These are phyloP conservation scores for Tuber indicum DNA, from an alignment of 495 filamentous ascomycete genomes.

Conservation along the genomic window DNA sequence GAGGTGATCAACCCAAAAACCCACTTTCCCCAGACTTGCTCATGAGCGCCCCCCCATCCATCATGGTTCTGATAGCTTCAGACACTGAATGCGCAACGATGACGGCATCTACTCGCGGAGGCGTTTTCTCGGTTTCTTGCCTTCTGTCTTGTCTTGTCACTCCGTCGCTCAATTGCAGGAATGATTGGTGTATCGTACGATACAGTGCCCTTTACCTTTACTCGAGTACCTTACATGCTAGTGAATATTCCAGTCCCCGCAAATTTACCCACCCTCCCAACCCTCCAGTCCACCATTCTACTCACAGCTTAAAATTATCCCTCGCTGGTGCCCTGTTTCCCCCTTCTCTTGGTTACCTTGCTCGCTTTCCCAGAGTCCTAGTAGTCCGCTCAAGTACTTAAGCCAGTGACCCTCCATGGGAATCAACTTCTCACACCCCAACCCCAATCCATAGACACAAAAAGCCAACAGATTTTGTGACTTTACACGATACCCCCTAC, in stretches of 20 bases:
- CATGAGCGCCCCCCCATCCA: neutral
- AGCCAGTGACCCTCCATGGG: neutral
- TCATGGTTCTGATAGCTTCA: neutral
- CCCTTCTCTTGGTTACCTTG: neutral
- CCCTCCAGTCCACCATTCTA: slow-evolving; percentile 6
- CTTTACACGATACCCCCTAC: slow-evolving; percentile 1
- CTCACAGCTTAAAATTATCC: neutral
- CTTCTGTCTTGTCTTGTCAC: neutral
- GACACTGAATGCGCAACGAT: neutral
- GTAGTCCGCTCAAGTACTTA: neutral
- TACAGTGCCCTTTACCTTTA: no score
- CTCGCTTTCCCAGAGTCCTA: neutral
- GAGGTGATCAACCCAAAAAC: neutral
- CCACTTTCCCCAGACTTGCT: neutral
- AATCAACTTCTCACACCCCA: neutral
- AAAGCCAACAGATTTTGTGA: neutral
- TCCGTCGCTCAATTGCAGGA: neutral
- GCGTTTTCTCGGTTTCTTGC: neutral
- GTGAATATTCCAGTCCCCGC: neutral
- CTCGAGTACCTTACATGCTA: neutral
- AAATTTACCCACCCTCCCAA: neutral
- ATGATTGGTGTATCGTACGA: neutral
- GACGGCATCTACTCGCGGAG: neutral
- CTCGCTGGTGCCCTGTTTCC: slow-evolving; percentile 17
- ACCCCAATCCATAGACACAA: neutral